Evolutionary conservation across 2,329 filamentous ascomycete genomes (phyloP).

Genomic region (Paecilomyces dactylethromorphus): DNA sequence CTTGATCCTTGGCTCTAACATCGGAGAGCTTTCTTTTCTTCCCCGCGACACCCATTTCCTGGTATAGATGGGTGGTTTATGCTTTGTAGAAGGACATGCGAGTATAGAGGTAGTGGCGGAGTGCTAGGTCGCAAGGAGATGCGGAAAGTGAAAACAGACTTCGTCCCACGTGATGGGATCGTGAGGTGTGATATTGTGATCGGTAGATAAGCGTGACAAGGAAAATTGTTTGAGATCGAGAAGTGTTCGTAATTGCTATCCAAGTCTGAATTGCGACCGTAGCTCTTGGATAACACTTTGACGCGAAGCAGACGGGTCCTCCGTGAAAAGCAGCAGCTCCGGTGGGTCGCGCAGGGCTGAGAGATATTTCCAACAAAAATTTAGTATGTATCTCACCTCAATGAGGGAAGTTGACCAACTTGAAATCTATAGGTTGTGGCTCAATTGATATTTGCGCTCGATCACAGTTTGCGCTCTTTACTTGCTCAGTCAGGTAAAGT

Average conservation of each 20-base stretch:
- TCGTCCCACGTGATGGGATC: neutral
- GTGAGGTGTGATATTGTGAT: neutral
- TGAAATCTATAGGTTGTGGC: neutral
- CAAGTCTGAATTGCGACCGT: neutral
- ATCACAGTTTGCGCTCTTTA: neutral
- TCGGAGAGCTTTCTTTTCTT: constrained; percentile 32
- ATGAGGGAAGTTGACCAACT: neutral
- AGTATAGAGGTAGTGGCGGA: neutral
- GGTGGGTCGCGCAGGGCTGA: neutral
- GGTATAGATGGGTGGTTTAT: neutral
- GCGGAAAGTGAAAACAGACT: neutral
- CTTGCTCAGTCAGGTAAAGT: neutral
- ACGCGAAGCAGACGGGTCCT: neutral
- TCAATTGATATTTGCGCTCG: neutral
- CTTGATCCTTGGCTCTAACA: constrained; percentile 15
- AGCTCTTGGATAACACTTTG: neutral
- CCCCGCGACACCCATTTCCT: constrained; percentile 24
- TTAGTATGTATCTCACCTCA: neutral
- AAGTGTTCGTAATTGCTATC: neutral
- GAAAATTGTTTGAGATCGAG: neutral
- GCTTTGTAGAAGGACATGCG: neutral
- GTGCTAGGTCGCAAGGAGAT: neutral
- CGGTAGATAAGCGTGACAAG: neutral
- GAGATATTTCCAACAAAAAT: neutral
- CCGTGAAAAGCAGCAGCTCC: neutral